Conservation (phyloP, 768 basidiomycete species). For the Russula emetica region DNA sequence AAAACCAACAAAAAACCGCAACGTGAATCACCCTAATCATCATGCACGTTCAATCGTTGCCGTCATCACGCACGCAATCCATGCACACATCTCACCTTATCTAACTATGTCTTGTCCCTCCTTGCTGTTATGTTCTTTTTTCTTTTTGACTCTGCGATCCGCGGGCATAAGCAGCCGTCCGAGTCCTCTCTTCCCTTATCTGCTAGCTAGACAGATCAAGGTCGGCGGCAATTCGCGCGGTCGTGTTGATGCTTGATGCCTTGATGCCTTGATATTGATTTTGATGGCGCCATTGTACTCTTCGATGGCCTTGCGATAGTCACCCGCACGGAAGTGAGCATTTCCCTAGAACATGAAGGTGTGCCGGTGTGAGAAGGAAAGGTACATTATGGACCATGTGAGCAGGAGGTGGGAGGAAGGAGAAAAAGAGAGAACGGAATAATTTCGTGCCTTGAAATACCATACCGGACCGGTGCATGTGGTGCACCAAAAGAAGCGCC, state of each 20-base stretch:
- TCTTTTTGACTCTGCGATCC: neutral
- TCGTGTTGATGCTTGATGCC: neutral
- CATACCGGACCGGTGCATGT: neutral
- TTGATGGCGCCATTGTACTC: constrained; percentile 41
- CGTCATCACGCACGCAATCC: neutral
- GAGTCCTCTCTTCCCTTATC: neutral
- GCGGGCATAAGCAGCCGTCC: neutral
- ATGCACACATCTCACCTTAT: neutral
- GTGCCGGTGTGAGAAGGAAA: neutral
- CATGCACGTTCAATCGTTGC: neutral
- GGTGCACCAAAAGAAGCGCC: neutral
- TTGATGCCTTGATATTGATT: constrained; percentile 15
- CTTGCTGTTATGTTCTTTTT: neutral
- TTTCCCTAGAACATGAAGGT: constrained; percentile 41
- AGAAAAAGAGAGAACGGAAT: neutral
- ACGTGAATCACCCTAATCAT: no score
- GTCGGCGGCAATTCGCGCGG: neutral
- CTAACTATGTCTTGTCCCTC: neutral
- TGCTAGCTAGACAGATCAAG: neutral
- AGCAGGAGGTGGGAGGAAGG: no score
- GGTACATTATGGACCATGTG: neutral
- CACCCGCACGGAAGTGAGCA: constrained; percentile 37
- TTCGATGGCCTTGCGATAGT: constrained; percentile 39
- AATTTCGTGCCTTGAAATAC: neutral
- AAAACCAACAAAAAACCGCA: no score